phyloP scores from a whole-genome alignment of 176 grass and related monocot genomes.

The Pontederia paniculata region DNA sequence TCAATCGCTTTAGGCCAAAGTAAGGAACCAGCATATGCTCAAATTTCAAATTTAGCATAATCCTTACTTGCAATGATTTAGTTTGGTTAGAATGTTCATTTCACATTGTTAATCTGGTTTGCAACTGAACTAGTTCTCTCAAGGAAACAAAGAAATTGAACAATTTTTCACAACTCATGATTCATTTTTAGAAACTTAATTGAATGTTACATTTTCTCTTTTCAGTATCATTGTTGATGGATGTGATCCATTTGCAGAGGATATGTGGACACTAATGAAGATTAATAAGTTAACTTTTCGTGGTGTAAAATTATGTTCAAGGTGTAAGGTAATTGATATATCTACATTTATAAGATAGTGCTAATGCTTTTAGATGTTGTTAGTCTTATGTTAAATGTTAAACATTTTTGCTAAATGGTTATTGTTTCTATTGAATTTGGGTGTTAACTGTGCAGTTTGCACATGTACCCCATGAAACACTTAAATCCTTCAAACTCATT shows the following conservation, averaged over 20 bases:
- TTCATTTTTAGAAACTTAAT: background rate
- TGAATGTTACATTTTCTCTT: slow-evolving; percentile 13
- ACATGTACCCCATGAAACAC: too few species aligned
- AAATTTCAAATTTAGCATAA: background rate
- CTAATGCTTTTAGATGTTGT: too few species aligned
- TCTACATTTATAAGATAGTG: background rate
- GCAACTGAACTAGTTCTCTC: background rate
- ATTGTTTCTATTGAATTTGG: background rate
- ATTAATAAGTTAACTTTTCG: slow-evolving; percentile 63
- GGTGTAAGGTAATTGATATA: slow-evolving; percentile 66
- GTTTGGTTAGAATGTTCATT: slow-evolving; percentile 1
- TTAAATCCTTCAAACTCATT: too few species aligned
- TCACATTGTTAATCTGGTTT: background rate
- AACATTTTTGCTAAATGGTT: background rate
- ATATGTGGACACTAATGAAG: slow-evolving; percentile 76
- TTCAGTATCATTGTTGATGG: slow-evolving; percentile 82
- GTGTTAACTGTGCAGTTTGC: too few species aligned
- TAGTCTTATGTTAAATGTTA: background rate
- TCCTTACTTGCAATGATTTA: slow-evolving; percentile 4
- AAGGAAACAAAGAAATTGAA: background rate
- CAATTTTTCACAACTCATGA: background rate
- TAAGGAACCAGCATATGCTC: slow-evolving; percentile 22
- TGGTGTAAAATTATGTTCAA: slow-evolving; percentile 69
- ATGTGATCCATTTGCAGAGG: slow-evolving; percentile 71
- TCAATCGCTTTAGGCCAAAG: slow-evolving; percentile 91